Conservation (phyloP, 2,329 filamentous ascomycete genomes). For the Aspergillus tanneri region DNA sequence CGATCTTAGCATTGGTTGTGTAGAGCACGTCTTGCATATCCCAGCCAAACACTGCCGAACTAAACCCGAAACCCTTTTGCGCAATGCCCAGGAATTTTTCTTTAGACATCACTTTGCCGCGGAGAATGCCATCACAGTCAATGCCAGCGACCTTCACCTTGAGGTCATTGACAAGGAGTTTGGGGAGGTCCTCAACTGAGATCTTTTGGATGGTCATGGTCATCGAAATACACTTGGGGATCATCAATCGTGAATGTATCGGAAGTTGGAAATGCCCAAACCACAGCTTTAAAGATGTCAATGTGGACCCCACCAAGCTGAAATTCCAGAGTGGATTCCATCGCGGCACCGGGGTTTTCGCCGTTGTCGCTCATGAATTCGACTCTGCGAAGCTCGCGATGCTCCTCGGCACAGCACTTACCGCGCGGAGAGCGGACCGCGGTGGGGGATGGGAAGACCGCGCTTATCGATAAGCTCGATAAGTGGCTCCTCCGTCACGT, state of each 20-base stretch:
- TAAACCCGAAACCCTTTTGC: conserved; percentile 79
- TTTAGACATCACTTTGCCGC: conserved; percentile 87
- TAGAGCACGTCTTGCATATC: conserved; percentile 95
- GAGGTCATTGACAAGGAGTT: conserved; percentile 66
- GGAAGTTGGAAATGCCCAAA: not conserved
- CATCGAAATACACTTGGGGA: not conserved
- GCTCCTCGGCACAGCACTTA: not conserved
- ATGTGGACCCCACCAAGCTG: not conserved
- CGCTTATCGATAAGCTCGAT: no score
- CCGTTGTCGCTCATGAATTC: not conserved
- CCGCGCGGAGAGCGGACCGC: not conserved
- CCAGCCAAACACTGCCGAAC: conserved; percentile 90
- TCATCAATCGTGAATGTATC: not conserved
- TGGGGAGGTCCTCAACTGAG: conserved; percentile 63
- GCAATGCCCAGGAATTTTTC: conserved; percentile 84
- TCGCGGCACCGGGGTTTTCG: not conserved
- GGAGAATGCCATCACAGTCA: conserved; percentile 81
- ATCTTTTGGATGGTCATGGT: conserved; percentile 18
- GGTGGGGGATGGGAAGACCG: not conserved
- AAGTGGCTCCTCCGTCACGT: no score
- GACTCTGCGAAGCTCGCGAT: not conserved
- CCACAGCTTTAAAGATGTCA: not conserved
- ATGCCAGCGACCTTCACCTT: conserved; percentile 83
- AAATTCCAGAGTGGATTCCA: not conserved
- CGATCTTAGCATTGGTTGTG: conserved; percentile 63